Evolutionary conservation across 331 rosid species (phyloP), one percentile per base, ranked within the genome.

Genomic region (Quercus phellos): DNA sequence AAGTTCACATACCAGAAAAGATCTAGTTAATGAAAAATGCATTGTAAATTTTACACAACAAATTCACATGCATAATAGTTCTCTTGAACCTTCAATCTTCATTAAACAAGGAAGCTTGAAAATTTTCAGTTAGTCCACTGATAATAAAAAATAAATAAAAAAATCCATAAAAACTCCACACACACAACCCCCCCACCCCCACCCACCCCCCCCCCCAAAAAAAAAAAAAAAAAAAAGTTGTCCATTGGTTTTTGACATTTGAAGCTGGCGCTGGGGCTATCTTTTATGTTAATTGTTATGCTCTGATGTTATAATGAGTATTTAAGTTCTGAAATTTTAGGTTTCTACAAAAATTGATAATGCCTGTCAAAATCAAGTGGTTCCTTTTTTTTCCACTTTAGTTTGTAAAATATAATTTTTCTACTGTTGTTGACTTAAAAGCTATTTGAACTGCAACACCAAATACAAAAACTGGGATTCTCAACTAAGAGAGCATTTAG

Each of bases 381-480:
- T 3, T 29, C 34, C 13, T 21, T 10, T 56, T 56, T 22, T 56
- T 21, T 66, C 18, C 1, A 6, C 35, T 66, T 32, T 6, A 66
- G 34, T 38, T 32, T 64, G 70, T 29, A 43, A 66, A 46, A 34
- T 51, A 12, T 58, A 46, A 78, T 27, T 27, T 78, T 72, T 21
- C 0, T 78, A 29, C 42, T 19, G 38, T 21, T 24, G 64, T 19
- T 55, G 46, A 51, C 68, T 69, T 61, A 51, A 50, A 50, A 67
- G 72, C 71, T 42, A 7, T 72, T 56, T 72, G 73, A 83, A 55
- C 51, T 42, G 51, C 35, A 71, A 67, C 51, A 50, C 32, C 69
- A 42, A 55, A 24, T 67, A 70, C 55, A 16, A 64, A 11, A 43
- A 43, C 61, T 51, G 27, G 46, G 68, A 22, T 34, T 29, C 35